Evolutionary conservation across 2,329 filamentous ascomycete genomes (phyloP).

Genomic region (Ceratocystis eucalypticola): DNA sequence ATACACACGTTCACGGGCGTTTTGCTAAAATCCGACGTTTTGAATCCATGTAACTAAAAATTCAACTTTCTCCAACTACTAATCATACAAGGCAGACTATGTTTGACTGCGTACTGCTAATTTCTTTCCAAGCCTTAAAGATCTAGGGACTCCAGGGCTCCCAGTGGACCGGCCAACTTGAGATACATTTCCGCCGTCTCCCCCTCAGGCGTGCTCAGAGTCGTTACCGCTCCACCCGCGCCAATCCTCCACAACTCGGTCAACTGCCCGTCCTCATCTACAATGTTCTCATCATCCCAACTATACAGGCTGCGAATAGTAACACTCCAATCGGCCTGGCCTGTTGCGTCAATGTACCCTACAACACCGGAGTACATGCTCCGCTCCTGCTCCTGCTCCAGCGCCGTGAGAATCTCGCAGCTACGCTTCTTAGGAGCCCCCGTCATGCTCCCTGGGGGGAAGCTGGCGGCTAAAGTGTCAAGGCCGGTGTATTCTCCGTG

Average conservation of each 20-base stretch:
- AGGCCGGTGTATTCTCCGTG: conserved; percentile 42
- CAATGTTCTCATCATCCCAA: conserved; percentile 46
- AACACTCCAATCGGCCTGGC: conserved; percentile 80
- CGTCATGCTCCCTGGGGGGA: conserved; percentile 92
- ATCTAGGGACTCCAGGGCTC: conserved; percentile 30
- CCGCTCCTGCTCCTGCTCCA: conserved; percentile 51
- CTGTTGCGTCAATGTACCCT: conserved; percentile 77
- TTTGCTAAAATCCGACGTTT: conserved; percentile 2
- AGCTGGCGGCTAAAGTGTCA: conserved; percentile 59
- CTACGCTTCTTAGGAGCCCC: conserved; percentile 89
- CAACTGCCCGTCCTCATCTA: conserved; percentile 24
- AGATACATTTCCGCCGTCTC: conserved; percentile 87
- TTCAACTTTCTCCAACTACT: conserved; percentile 4
- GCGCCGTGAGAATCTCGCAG: conserved; percentile 61
- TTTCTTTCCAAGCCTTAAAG: conserved; percentile 19
- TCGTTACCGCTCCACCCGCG: conserved; percentile 81
- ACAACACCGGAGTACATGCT: conserved; percentile 80
- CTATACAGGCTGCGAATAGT: conserved; percentile 72
- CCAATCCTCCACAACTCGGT: conserved; percentile 68
- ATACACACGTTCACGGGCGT: no score
- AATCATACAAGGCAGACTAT: background rate
- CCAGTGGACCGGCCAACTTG: conserved; percentile 49
- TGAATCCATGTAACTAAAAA: background rate
- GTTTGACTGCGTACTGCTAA: background rate
- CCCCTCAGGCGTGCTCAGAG: conserved; percentile 61